Base-by-base conservation (phyloP, 345 rosid species). In the Excoecaria agallocha region DNA sequence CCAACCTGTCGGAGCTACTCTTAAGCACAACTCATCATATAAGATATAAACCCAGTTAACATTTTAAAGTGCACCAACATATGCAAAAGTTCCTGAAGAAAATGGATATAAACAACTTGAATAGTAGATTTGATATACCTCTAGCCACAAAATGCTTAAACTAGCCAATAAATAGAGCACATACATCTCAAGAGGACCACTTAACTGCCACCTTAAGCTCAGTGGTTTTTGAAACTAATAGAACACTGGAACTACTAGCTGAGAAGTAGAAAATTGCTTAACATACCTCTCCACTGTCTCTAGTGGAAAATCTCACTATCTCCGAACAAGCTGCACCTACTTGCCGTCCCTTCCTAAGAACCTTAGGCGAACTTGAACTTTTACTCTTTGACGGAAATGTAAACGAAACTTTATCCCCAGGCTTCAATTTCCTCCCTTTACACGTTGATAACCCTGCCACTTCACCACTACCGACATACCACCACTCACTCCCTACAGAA, bases 261-360 rank as follows among this genome's bases (percentile, higher is more conserved):
- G 24, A 65, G 30, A 46, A 8, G 39, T 3, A 37, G 45, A 66
- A 22, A 35, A 16, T 54, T 24, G 7, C 25, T 13, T 7, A 16
- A 41, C 69, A 19, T 67, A 93, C 99, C 94, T 95, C 99, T 75
- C 97, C 97, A 60, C 84, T 80, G 60, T 80, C 87, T 73, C 82
- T 84, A 8, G 94, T 86, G 43, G 94, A 90, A 84, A 95, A 95
- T 81, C 99, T 89, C 67, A 95, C 93, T 56, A 95, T 95, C 89
- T 93, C 98, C 5, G 97, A 93, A 87, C 85, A 85, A 56, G 83
- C 82, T 13, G 82, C 87, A 12, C 69, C 80, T 17, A 82, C 81
- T 57, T 80, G 83, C 66, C 87, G 89, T 24, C 92, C 94, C 74
- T 82, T 87, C n/a, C 91, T 93, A 60, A 86, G 83, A 20, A 75